Percentiles rank a stretch among this genome's conserved stretches.
Evolutionary conservation across 495 filamentous ascomycete genomes (phyloP).

Genomic region (Penicillium paradoxum): DNA sequence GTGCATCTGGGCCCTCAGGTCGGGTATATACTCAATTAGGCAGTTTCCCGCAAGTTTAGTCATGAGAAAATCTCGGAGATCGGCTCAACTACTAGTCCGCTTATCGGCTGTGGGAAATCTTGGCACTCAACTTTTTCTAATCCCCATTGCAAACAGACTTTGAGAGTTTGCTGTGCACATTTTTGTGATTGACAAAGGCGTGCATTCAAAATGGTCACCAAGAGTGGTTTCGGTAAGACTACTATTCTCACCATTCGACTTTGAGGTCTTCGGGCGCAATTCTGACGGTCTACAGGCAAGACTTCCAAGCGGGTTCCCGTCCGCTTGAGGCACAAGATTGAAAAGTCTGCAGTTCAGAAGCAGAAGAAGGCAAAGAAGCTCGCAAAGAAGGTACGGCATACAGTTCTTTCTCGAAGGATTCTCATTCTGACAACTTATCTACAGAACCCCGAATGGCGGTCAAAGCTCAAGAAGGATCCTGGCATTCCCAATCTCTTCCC

Average conservation of each 20-base stretch:
- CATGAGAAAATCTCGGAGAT: slow-evolving; percentile 26
- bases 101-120: slow-evolving; percentile 42
- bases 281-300: slow-evolving; percentile 57
- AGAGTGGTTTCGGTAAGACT: slow-evolving; percentile 39
- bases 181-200: slow-evolving; percentile 10
- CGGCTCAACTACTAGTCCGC: slow-evolving; percentile 34
- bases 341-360: slow-evolving; percentile 88
- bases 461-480: slow-evolving; percentile 90
- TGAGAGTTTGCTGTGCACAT: slow-evolving; percentile 7
- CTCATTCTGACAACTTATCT: slow-evolving; percentile 8
- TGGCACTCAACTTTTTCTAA: slow-evolving; percentile 33
- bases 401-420: background rate
- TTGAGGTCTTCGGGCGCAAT: slow-evolving; percentile 2
- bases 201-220: slow-evolving; percentile 42
- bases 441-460: slow-evolving; percentile 89
- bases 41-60: slow-evolving; percentile 13
- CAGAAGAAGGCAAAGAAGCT: slow-evolving; percentile 81
- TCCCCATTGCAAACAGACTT: slow-evolving; percentile 12
- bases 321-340: slow-evolving; percentile 89
- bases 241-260: background rate
- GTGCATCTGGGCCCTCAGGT: background rate
- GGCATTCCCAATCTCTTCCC: slow-evolving; percentile 97
- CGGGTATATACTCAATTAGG: slow-evolving; percentile 7
- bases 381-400: slow-evolving; percentile 63
- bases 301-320: slow-evolving; percentile 89